Evolutionary conservation across 73 alveolate genomes (phyloP).

Genomic region (Stentor roeselii): DNA sequence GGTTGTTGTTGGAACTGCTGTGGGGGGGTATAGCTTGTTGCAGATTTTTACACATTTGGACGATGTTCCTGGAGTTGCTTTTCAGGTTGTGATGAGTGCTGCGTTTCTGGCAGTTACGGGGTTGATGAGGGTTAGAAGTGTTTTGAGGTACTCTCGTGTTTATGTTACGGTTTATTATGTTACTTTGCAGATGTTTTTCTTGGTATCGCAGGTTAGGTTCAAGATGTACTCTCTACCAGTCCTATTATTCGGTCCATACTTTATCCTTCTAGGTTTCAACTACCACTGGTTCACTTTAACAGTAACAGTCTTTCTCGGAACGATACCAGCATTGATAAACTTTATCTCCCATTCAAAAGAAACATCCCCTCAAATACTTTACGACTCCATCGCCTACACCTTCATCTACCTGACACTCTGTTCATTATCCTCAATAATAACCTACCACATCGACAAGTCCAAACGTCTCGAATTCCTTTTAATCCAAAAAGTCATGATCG

Average conservation of each 20-base stretch:
- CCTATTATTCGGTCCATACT: not conserved
- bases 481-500: not conserved
- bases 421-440: not conserved
- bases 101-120: not conserved
- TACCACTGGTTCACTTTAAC: not conserved
- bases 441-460: not conserved
- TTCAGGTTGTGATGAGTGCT: not conserved
- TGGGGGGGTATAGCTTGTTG: not conserved
- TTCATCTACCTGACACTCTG: not conserved
- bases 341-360: not conserved
- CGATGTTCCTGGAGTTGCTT: not conserved
- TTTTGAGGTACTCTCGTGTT: not conserved
- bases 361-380: not conserved
- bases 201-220: not conserved
- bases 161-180: not conserved
- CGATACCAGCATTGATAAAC: not conserved
- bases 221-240: not conserved
- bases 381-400: not conserved
- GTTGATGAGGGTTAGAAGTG: not conserved
- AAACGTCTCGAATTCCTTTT: not conserved
- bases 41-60: not conserved
- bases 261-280: not conserved
- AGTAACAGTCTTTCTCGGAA: too few species aligned
- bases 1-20: not conserved
- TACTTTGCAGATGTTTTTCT: not conserved